Evolutionary conservation across 768 basidiomycete species (phyloP).

Genomic region (Crassisporium funariophilum): DNA sequence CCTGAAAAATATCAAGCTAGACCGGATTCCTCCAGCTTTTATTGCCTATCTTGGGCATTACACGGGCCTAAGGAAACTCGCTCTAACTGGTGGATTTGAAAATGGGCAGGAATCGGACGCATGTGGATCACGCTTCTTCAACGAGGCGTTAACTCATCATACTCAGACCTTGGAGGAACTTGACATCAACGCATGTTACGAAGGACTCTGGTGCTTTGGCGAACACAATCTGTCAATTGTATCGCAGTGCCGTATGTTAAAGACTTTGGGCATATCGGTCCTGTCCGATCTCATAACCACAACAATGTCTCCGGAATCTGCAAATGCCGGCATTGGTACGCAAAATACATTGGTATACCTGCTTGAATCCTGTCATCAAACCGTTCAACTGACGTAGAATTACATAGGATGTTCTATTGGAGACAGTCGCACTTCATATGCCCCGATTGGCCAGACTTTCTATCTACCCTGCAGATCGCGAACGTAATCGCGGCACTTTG

Average conservation of each 20-base stretch:
- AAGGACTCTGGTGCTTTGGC: slow-evolving; percentile 18
- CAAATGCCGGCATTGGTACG: no score
- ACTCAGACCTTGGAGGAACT: slow-evolving; percentile 8
- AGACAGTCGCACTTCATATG: no score
- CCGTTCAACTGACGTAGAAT: no score
- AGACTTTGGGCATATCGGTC: background rate
- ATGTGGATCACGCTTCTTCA: slow-evolving; percentile 6
- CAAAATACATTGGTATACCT: no score
- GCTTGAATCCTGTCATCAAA: no score
- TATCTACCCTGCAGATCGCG: no score
- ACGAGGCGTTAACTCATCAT: slow-evolving; percentile 1
- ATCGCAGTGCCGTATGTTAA: background rate
- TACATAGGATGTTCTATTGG: no score
- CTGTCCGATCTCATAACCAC: no score
- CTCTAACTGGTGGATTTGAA: background rate
- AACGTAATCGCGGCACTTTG: no score
- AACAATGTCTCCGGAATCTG: no score
- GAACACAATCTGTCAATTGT: slow-evolving; percentile 8
- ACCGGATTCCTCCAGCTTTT: background rate
- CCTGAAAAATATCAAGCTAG: background rate
- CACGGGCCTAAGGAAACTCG: background rate
- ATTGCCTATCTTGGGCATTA: background rate
- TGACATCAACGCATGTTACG: slow-evolving; percentile 10
- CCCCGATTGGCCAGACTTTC: no score
- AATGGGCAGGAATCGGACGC: background rate